Evolutionary conservation across 2,329 filamentous ascomycete species (phyloP).

Genomic region (Fusarium albidum): DNA sequence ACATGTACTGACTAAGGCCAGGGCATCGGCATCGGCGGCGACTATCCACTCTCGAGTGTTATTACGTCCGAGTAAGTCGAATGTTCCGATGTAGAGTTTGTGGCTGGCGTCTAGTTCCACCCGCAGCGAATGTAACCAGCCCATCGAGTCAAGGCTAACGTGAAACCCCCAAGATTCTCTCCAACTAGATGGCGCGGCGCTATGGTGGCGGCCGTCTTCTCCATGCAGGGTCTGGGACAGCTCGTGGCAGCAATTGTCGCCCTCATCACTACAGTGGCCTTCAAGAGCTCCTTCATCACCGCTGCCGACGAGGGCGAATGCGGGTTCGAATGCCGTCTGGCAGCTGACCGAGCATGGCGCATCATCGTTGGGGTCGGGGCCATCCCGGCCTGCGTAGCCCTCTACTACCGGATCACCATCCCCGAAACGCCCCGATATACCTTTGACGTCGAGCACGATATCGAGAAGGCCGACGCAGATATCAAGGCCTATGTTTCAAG

Average conservation of each 20-base stretch:
- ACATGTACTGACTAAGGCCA: slow-evolving; percentile 33
- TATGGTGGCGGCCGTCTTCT: slow-evolving; percentile 86
- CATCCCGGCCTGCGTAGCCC: slow-evolving; percentile 77
- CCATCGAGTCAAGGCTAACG: slow-evolving; percentile 25
- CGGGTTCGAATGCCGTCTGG: slow-evolving; percentile 68
- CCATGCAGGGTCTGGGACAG: slow-evolving; percentile 86
- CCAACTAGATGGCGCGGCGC: slow-evolving; percentile 83
- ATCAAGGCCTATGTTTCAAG: slow-evolving; percentile 67
- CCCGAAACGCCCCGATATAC: slow-evolving; percentile 87
- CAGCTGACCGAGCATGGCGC: slow-evolving; percentile 84
- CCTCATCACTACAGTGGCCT: slow-evolving; percentile 72
- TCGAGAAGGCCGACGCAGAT: slow-evolving; percentile 78
- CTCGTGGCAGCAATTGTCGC: slow-evolving; percentile 75
- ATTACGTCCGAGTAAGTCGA: slow-evolving; percentile 76
- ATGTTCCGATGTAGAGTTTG: slow-evolving; percentile 16
- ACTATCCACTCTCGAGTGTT: slow-evolving; percentile 79
- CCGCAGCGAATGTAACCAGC: background rate
- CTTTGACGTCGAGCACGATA: slow-evolving; percentile 79
- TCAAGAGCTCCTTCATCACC: slow-evolving; percentile 60
- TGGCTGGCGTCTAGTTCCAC: slow-evolving; percentile 16
- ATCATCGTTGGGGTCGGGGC: slow-evolving; percentile 82
- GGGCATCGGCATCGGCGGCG: slow-evolving; percentile 80
- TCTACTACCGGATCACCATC: slow-evolving; percentile 89
- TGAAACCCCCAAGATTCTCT: slow-evolving; percentile 65
- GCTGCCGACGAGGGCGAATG: slow-evolving; percentile 58